Evolutionary conservation across 495 filamentous ascomycete genomes (phyloP), one percentile per base, ranked within the genome.

Genomic region (Lasiosphaeris hirsuta): DNA sequence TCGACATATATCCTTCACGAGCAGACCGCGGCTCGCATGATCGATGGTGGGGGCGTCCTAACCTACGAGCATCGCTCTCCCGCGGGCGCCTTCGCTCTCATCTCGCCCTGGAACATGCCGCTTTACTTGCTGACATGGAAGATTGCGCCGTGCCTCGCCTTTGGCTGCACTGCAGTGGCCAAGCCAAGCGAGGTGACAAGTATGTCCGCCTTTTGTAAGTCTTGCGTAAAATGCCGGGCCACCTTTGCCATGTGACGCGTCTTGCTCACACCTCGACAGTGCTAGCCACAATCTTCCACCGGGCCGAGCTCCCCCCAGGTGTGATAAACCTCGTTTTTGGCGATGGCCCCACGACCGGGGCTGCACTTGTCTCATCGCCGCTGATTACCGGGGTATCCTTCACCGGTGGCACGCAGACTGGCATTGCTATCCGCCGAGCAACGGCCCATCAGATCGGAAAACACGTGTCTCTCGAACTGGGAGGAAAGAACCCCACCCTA

Each of bases 391-490:
- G 81, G 53, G 76, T 86, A 30, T 78, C 80, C 41, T 73, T 84
- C 18, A 84, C 81, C 0, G 82, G 81, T 2, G 73, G 77, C 1
- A 73, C 76, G 3, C 56, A 51, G 1, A 80, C 82, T 1, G 69
- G 70, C n/a, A 64, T 63, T 14, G 59, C 61, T 37, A 66, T 69
- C 49, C 66, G 66, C 34, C 53, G 50, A 1, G 46, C 54, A 10
- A 84, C 72, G 1, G 69, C 71, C 5, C 50, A 65, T 18, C 65
- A 70, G 14, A 74, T 72, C 44, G 39, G 88, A 78, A 90, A 90
- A 64, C 87, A 87, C 63, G 80, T 89, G 30, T 89, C 86, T 7
- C 84, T 91, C 76, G 88, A 92, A 63, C 80, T 90, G 1, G 89
- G 89, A 40, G 89, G 88, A 17, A 91, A 90, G 72, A 87, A 83